Evolutionary conservation across 2,329 filamentous ascomycete species (phyloP).

Genomic region (Cryphonectria carpinicola): DNA sequence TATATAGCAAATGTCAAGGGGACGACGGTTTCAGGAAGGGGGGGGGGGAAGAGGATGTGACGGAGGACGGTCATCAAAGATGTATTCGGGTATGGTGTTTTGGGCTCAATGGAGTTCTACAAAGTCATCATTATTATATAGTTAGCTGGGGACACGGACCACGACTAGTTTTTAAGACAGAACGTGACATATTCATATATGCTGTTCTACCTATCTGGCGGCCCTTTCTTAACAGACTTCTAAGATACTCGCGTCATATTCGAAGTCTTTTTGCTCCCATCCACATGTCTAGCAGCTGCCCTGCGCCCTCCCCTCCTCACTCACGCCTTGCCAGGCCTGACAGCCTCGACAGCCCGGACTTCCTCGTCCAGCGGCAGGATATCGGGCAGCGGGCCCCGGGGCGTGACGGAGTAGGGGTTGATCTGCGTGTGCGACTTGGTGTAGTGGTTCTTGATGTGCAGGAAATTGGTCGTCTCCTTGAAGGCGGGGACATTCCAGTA

Average conservation of each 20-base stretch:
- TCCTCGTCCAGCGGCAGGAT: slow-evolving; percentile 80
- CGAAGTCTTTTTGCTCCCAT: background rate
- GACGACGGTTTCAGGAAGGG: background rate
- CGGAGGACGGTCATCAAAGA: background rate
- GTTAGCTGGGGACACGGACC: background rate
- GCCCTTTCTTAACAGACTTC: background rate
- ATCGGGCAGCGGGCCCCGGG: slow-evolving; percentile 81
- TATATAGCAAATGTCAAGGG: background rate
- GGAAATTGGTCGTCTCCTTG: slow-evolving; percentile 81
- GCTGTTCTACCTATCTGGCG: background rate
- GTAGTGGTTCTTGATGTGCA: slow-evolving; percentile 88
- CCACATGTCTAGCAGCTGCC: background rate
- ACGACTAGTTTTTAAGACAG: background rate
- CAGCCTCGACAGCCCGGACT: slow-evolving; percentile 59
- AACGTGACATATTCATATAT: background rate
- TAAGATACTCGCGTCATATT: background rate
- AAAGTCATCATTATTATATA: background rate
- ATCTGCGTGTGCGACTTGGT: slow-evolving; percentile 67
- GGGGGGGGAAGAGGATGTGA: background rate
- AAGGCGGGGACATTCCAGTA: slow-evolving; percentile 87
- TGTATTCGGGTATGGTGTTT: slow-evolving; percentile 2
- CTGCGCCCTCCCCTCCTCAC: background rate
- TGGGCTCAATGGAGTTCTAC: background rate
- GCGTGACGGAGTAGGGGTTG: slow-evolving; percentile 75
- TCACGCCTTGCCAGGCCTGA: slow-evolving; percentile 19